Evolutionary conservation across 768 basidiomycete genomes (phyloP).

Genomic region (Mycena latifolia): DNA sequence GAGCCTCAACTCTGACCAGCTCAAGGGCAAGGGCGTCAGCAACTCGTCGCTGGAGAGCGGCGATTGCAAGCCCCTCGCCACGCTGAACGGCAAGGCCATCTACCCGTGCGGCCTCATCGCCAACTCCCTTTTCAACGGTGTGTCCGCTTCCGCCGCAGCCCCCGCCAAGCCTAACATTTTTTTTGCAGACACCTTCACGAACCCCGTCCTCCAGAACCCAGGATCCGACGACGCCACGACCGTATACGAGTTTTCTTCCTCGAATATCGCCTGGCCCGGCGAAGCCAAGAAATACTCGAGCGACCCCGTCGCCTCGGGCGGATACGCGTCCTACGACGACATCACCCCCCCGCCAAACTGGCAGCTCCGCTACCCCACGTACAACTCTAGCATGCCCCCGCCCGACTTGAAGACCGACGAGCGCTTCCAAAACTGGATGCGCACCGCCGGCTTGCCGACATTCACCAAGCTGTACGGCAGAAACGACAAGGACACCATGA

Average conservation of each 20-base stretch:
- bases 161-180: conserved; percentile 6
- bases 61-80: conserved; percentile 92
- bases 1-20: conserved; percentile 86
- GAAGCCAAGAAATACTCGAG: conserved; percentile 91
- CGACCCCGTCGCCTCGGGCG: conserved; percentile 58
- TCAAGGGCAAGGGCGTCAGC: conserved; percentile 77
- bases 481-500: conserved; percentile 84
- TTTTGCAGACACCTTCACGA: conserved; percentile 80
- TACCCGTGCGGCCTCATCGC: conserved; percentile 99
- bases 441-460: conserved; percentile 95
- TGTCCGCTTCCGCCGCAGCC: conserved; percentile 33
- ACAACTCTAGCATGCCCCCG: conserved; percentile 72
- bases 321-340: conserved; percentile 68
- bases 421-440: conserved; percentile 99
- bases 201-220: conserved; percentile 70
- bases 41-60: conserved; percentile 65
- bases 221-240: conserved; percentile 56
- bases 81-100: conserved; percentile 66
- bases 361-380: conserved; percentile 78
- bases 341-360: conserved; percentile 97
- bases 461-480: conserved; percentile 96
- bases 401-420: conserved; percentile 81
- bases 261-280: conserved; percentile 95
- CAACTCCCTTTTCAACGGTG: conserved; percentile 96
- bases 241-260: conserved; percentile 82